Conservation (phyloP, 352 stramenopile genomes). For the Phytophthora vignae region DNA sequence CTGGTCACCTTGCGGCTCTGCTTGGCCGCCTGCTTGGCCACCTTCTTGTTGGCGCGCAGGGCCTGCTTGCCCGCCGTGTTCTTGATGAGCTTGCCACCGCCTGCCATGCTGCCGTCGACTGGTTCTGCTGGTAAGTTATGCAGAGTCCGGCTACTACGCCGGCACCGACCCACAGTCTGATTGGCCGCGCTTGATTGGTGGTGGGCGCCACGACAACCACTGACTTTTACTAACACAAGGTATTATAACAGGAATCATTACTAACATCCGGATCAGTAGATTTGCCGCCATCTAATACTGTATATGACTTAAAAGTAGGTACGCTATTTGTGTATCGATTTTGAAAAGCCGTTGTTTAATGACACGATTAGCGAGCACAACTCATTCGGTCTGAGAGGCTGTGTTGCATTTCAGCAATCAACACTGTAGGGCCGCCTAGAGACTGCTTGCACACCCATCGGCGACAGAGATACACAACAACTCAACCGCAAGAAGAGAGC, state of each 20-base stretch:
- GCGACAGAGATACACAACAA: slow-evolving; percentile 19
- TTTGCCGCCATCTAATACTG: neutral
- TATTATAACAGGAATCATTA: neutral
- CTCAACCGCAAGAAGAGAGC: slow-evolving; percentile 13
- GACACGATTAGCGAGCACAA: no score
- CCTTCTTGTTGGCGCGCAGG: slow-evolving; percentile 70
- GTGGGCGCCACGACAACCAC: slow-evolving; percentile 14
- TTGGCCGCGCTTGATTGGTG: slow-evolving; percentile 58
- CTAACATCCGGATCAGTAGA: neutral
- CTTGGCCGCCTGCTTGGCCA: slow-evolving; percentile 72
- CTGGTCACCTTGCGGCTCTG: slow-evolving; percentile 77
- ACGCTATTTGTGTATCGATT: no score
- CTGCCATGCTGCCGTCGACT: slow-evolving; percentile 53
- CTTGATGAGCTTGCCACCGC: slow-evolving; percentile 73
- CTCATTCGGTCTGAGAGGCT: neutral
- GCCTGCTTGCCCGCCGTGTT: slow-evolving; percentile 75
- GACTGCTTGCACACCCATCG: neutral
- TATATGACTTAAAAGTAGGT: no score
- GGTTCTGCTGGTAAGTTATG: slow-evolving; percentile 18
- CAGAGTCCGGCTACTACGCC: no score
- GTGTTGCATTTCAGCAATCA: neutral
- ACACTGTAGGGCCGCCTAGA: neutral
- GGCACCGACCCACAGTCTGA: slow-evolving; percentile 12
- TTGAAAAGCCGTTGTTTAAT: no score
- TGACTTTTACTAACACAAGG: neutral